phyloP scores from a whole-genome alignment of 1,284 basidiomycete species.

The Tilletiopsis washingtonensis region DNA sequence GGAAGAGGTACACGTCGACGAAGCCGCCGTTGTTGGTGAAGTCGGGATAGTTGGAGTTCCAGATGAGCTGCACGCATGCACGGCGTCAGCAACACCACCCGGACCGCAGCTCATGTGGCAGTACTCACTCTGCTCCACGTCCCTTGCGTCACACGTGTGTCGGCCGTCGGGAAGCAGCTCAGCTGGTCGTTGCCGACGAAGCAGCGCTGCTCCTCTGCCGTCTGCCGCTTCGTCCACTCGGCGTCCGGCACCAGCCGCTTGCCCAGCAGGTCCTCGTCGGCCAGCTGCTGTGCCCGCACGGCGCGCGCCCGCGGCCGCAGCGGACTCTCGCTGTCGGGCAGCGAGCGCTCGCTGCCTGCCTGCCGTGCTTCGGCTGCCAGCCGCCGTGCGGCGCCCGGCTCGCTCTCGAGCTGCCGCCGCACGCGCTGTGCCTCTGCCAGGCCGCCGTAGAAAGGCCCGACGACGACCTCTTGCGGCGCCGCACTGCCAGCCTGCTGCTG shows the following conservation, averaged over 20 bases:
- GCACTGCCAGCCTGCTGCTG: too few species aligned
- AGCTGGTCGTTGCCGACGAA: constrained; percentile 34
- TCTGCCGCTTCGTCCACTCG: constrained; percentile 14
- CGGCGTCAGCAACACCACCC: background rate
- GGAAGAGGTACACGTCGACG: constrained; percentile 40
- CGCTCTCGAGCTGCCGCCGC: too few species aligned
- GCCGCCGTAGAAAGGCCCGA: too few species aligned
- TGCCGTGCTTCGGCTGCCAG: too few species aligned
- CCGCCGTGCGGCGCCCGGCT: too few species aligned
- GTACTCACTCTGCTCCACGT: constrained; percentile 21
- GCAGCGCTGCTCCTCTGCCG: constrained; percentile 21
- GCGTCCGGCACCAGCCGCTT: background rate
- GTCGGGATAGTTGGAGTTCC: constrained; percentile 35
- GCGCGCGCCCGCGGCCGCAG: background rate
- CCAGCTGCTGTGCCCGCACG: background rate
- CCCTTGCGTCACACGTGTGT: constrained; percentile 21
- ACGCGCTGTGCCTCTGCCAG: too few species aligned
- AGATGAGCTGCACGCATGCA: constrained; percentile 22
- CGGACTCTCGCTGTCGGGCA: background rate
- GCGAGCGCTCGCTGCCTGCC: background rate
- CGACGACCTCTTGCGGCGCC: too few species aligned
- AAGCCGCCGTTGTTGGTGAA: constrained; percentile 23
- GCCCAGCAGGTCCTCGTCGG: background rate
- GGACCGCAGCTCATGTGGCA: background rate
- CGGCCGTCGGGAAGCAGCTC: constrained; percentile 33